A percentile compares a stretch with the other conserved stretches of the same genome.
These are phyloP conservation scores for Tricholoma sp. DNA, from an alignment of 768 basidiomycete species.

Conservation along the genomic window DNA sequence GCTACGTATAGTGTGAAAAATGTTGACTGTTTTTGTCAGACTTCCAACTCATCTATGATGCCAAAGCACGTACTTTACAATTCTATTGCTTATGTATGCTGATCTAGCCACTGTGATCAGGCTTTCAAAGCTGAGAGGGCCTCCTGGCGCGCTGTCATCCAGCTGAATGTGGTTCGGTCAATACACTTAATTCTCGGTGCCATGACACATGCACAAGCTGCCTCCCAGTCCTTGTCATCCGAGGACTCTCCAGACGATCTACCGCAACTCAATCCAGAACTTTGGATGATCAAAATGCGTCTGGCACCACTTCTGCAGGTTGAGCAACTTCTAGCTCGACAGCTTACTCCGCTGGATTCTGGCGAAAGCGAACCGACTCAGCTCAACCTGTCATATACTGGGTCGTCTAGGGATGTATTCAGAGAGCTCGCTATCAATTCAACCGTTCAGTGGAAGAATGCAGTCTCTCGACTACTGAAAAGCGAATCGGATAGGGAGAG, in stretches of 20 bases:
- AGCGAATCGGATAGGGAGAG: constrained; percentile 18
- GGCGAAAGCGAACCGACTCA: constrained; percentile 25
- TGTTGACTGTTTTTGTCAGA: constrained; percentile 28
- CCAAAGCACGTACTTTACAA: constrained; percentile 35
- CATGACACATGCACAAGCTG: constrained; percentile 31
- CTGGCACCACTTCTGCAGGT: constrained; percentile 57
- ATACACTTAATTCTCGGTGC: constrained; percentile 58
- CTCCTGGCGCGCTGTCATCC: constrained; percentile 64
- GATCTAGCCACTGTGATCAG: constrained; percentile 20
- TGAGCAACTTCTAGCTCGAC: constrained; percentile 55
- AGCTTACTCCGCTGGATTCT: constrained; percentile 44
- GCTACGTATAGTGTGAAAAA: neutral
- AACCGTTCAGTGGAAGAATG: constrained; percentile 43
- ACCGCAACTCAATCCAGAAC: constrained; percentile 36
- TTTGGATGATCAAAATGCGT: constrained; percentile 50
- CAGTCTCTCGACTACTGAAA: constrained; percentile 34
- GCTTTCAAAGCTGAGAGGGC: constrained; percentile 55
- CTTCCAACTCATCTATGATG: constrained; percentile 59
- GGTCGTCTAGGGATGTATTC: constrained; percentile 16
- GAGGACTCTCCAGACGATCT: constrained; percentile 18
- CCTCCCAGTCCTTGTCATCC: constrained; percentile 2
- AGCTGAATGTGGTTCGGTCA: constrained; percentile 67
- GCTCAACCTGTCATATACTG: constrained; percentile 18
- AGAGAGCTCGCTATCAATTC: constrained; percentile 55
- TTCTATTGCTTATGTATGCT: neutral